These are phyloP conservation scores for Litsea cubeba DNA, from an alignment of 164 flowering plant genomes.

Conservation along the genomic window DNA sequence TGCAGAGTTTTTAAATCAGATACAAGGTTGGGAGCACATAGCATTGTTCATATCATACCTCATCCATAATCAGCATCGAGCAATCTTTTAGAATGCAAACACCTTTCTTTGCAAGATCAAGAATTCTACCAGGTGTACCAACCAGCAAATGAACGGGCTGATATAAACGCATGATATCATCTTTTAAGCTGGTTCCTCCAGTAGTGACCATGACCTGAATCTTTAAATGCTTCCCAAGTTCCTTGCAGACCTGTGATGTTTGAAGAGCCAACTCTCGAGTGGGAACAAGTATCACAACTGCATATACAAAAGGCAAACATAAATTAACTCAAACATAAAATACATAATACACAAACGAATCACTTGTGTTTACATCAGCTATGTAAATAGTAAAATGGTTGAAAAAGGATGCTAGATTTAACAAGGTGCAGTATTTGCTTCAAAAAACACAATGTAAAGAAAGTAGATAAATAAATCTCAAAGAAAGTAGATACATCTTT, in stretches of 20 bases:
- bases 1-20: not conserved
- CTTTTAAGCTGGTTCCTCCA: slow-evolving; percentile 95
- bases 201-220: slow-evolving; percentile 97
- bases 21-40: not conserved
- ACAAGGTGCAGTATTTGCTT: not conserved
- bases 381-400: not conserved
- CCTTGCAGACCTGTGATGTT: slow-evolving; percentile 98
- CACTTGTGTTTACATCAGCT: not conserved
- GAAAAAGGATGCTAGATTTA: not conserved
- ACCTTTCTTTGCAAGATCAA: slow-evolving; percentile 93
- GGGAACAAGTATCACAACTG: slow-evolving; percentile 92
- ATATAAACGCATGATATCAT: slow-evolving; percentile 97
- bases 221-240: slow-evolving; percentile 91
- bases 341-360: not conserved
- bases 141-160: slow-evolving; percentile 98
- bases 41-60: slow-evolving; percentile 43
- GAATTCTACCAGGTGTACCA: slow-evolving; percentile 95
- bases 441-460: not conserved
- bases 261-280: slow-evolving; percentile 98
- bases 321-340: not conserved
- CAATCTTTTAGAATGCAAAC: slow-evolving; percentile 82
- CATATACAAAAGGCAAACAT: not conserved
- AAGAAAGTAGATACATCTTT: too few species aligned
- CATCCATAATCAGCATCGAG: slow-evolving; percentile 93
- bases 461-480: too few species aligned